Evolutionary conservation across 495 filamentous ascomycete species (phyloP).

Genomic region (Immersiella caudata): DNA sequence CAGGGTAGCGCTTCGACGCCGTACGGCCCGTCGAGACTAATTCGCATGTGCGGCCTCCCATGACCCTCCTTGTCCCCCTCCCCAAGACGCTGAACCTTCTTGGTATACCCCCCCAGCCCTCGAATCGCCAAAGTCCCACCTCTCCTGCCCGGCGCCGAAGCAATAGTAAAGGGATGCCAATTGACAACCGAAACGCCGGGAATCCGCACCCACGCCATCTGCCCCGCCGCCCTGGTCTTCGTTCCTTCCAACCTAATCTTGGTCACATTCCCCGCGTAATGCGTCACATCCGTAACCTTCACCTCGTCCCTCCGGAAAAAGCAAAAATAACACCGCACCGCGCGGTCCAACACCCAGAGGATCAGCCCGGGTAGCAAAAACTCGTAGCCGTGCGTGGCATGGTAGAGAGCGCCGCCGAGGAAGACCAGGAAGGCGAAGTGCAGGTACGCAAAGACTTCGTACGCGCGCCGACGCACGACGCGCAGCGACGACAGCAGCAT

Average conservation of each 20-base stretch:
- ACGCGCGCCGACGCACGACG: slow-evolving; percentile 12
- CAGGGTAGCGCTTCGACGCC: neutral
- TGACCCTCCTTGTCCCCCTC: neutral
- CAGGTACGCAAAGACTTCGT: slow-evolving; percentile 10
- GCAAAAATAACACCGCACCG: neutral
- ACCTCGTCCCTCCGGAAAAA: neutral
- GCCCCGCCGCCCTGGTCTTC: neutral
- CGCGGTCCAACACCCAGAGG: slow-evolving; percentile 4
- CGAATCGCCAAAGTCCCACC: neutral
- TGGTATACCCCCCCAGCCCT: slow-evolving; percentile 12
- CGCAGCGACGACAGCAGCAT: slow-evolving; percentile 14
- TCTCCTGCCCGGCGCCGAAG: neutral
- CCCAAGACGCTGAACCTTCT: neutral
- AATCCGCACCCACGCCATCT: slow-evolving; percentile 17
- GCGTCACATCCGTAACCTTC: neutral
- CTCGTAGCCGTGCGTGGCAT: slow-evolving; percentile 9
- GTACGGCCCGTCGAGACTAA: slow-evolving; percentile 8
- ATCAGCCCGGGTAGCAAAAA: slow-evolving; percentile 11
- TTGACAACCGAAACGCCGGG: neutral
- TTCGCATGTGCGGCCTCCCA: neutral
- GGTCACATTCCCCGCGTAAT: slow-evolving; percentile 1
- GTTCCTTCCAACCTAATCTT: slow-evolving; percentile 9
- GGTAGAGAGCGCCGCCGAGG: slow-evolving; percentile 11
- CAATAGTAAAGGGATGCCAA: slow-evolving; percentile 18
- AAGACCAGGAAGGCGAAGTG: slow-evolving; percentile 16